Percentiles rank a stretch among this genome's conserved stretches.
Evolutionary conservation across 1,139 yeast genomes (phyloP).

Genomic region (Debaryomyces udenii): DNA sequence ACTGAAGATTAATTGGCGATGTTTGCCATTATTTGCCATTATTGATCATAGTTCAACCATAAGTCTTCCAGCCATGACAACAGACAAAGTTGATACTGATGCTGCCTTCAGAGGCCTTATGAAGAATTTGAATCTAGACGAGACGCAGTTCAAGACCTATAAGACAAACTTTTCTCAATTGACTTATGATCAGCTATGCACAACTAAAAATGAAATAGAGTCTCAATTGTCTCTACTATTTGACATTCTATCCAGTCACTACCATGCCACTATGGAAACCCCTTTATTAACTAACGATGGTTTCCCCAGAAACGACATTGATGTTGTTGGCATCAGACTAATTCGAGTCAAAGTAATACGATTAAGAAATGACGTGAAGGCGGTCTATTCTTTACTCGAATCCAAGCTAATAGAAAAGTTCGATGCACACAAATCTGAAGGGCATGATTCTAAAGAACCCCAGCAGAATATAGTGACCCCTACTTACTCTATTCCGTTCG

Average conservation of each 20-base stretch:
- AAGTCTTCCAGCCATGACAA: conserved; percentile 11
- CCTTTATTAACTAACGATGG: conserved; percentile 72
- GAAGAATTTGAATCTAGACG: conserved; percentile 42
- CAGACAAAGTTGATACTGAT: conserved; percentile 18
- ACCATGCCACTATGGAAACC: conserved; percentile 63
- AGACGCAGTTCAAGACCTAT: conserved; percentile 26
- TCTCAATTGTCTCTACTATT: conserved; percentile 34
- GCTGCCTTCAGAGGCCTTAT: conserved; percentile 42
- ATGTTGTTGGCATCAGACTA: conserved; percentile 69
- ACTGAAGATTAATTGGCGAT: background rate
- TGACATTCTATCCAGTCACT: conserved; percentile 32
- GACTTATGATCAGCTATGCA: conserved; percentile 31
- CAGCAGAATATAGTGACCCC: background rate
- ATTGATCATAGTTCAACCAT: background rate
- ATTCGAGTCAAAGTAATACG: conserved; percentile 66
- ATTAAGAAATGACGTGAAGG: conserved; percentile 66
- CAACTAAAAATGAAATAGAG: conserved; percentile 37
- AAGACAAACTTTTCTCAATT: conserved; percentile 23
- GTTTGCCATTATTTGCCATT: conserved; percentile 4
- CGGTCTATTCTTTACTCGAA: conserved; percentile 53
- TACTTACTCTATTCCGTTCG: conserved; percentile 54
- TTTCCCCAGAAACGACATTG: conserved; percentile 83
- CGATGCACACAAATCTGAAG: conserved; percentile 9
- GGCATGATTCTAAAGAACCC: conserved; percentile 1
- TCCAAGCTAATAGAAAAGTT: conserved; percentile 49